Evolutionary conservation across 1,284 basidiomycete genomes (phyloP).

Genomic region (Ganoderma leucocontextum): DNA sequence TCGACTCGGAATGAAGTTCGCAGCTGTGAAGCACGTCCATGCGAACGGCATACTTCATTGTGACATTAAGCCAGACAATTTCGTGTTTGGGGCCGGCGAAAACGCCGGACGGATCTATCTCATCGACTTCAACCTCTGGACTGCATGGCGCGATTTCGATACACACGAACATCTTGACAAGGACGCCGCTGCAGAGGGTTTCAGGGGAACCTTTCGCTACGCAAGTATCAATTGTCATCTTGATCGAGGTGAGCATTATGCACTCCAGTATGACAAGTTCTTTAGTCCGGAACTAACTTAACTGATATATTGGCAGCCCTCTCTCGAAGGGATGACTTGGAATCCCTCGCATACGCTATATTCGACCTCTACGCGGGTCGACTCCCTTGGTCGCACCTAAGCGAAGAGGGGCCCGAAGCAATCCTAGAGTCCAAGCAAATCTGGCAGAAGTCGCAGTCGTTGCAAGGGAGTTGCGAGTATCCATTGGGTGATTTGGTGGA

Average conservation of each 20-base stretch:
- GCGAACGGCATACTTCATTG: not conserved
- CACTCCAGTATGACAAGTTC: not conserved
- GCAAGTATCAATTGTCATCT: slow-evolving; percentile 1
- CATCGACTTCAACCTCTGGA: slow-evolving; percentile 5
- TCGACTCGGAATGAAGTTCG: not conserved
- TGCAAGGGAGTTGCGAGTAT: not conserved
- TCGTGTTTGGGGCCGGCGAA: not conserved
- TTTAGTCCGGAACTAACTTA: not conserved
- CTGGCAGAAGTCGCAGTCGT: not conserved
- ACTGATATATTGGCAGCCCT: not conserved
- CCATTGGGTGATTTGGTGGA: not conserved
- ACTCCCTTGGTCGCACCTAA: not conserved
- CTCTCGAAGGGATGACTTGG: not conserved
- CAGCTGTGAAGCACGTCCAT: not conserved
- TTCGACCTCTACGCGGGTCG: not conserved
- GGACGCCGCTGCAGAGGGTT: not conserved
- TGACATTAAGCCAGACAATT: not conserved
- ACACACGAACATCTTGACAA: not conserved
- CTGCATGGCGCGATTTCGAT: not conserved
- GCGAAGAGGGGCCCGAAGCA: not conserved
- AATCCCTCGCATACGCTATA: not conserved
- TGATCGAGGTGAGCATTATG: not conserved
- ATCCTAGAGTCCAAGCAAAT: not conserved
- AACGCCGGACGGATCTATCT: not conserved
- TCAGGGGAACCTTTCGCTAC: not conserved